Evolutionary conservation across 345 rosid species (phyloP), one percentile per base, ranked within the genome.

Genomic region (Turritis glabra): DNA sequence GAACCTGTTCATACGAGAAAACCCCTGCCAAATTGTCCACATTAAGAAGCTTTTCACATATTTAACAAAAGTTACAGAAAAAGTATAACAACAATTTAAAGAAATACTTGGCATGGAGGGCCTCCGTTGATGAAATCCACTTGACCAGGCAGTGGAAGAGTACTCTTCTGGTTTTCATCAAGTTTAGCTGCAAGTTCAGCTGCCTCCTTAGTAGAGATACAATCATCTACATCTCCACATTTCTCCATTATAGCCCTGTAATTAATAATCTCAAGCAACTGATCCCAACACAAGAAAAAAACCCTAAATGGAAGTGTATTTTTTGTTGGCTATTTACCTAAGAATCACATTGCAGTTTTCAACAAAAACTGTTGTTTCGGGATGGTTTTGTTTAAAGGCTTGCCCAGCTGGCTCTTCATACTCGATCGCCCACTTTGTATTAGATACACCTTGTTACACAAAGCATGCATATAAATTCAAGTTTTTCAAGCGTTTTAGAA

Each of bases 61-160:
- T n/a, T n/a, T n/a, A n/a, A n/a, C n/a, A n/a, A n/a, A n/a, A n/a
- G n/a, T 63, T 43, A n/a, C 29, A 21, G 4, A 27, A 14, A 52
- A 72, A 15, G 10, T 61, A 29, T 18, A 33, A 21, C 50, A 56
- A 37, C 19, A 37, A 18, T 25, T 13, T 38, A 14, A 3, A 15
- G 50, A 60, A 22, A 19, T 75, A 89, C 97, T 85, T 93, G 98
- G 73, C 98, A 93, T 23, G 98, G 97, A 78, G 97, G 98, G 22
- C 98, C 98, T 46, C 98, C 98, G 38, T 82, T 90, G 78, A 93
- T 93, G 77, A 93, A 93, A 60, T 93, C 97, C 14, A 93, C 98
- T 53, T 89, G 85, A 22, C 98, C 96, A 8, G 85, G 87, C 10
- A 72, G 15, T 53, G 85, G 87, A 63, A 84, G 48, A 46, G 54